Base-by-base conservation (phyloP, 202 grass and related monocot species). In the Miscanthus sacchariflorus region DNA sequence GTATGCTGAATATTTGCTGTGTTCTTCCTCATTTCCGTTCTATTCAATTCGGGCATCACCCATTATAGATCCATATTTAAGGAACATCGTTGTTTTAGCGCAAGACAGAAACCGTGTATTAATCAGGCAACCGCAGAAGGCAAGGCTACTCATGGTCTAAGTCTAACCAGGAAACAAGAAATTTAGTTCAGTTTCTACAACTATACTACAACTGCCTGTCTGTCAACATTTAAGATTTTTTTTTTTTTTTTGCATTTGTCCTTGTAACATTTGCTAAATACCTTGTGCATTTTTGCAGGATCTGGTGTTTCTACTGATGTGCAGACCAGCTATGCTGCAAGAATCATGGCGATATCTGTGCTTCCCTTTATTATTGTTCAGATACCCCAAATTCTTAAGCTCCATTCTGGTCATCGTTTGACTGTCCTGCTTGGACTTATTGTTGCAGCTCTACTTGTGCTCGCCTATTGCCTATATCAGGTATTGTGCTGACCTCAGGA, bases 331-430 rank as follows among this genome's bases (percentile, higher is more conserved):
- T 90, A 92, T 83, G 93, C 97, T 28, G 91, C 97, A 85, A 90
- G 92, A 76, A 99, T 99, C n/a, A 96, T 99, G 97, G 72, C 43
- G 5, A 63, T 99, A 90, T 99, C 97, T 80, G 49, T 99, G 69
- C 38, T 96, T 45, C 97, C 97, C 15, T 99, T 99, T 77, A 87
- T 99, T n/a, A 85, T 99, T 86, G 95, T 96, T 69, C 94, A 99
- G 77, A 77, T 99, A 56, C 97, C 94, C 0, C 76, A 84, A 88
- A 74, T 95, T 89, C 89, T 99, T 82, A 92, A 88, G 81, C 90
- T 96, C 56, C 72, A 86, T 23, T 96, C 94, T 42, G 88, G 89
- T 61, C 88, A 92, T 19, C 86, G 69, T 72, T 72, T 99, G 33
- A 52, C 95, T 17, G 43, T 95, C 63, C 80, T 99, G 82, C 43